phyloP scores from a whole-genome alignment of 768 basidiomycete species.

The Trametes cinnabarina region DNA sequence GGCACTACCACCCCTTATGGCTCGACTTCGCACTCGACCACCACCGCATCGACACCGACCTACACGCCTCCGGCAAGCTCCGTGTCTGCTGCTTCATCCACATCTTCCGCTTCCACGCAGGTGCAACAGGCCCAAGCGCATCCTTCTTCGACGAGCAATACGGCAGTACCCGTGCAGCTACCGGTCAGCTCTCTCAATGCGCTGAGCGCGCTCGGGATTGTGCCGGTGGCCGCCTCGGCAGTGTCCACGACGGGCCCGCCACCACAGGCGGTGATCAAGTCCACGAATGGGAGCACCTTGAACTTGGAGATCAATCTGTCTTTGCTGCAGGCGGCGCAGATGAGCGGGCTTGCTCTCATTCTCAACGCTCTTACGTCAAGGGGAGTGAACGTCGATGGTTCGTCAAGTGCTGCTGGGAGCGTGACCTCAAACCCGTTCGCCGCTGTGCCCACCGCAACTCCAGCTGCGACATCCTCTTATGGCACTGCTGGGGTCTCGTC shows the following conservation, averaged over 20 bases:
- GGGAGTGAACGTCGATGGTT: slow-evolving; percentile 24
- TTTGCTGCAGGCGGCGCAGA: slow-evolving; percentile 68
- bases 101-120: slow-evolving; percentile 12
- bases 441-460: neutral
- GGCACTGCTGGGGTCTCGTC: neutral
- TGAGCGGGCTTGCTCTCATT: slow-evolving; percentile 70
- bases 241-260: slow-evolving; percentile 52
- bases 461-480: neutral
- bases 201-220: slow-evolving; percentile 71
- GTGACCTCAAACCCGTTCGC: neutral
- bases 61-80: neutral
- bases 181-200: slow-evolving; percentile 56
- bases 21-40: slow-evolving; percentile 2
- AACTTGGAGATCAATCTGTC: slow-evolving; percentile 79
- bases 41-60: neutral
- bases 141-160: slow-evolving; percentile 9
- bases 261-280: slow-evolving; percentile 71
- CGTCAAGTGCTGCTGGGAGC: neutral
- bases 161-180: slow-evolving; percentile 62
- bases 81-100: neutral
- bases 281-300: slow-evolving; percentile 60
- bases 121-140: slow-evolving; percentile 12
- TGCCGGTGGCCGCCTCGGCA: slow-evolving; percentile 60
- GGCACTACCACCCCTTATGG: slow-evolving; percentile 9
- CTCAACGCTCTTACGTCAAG: slow-evolving; percentile 69